Evolutionary conservation across 208 protist species (phyloP).

Genomic region (Leishmania lainsoni): DNA sequence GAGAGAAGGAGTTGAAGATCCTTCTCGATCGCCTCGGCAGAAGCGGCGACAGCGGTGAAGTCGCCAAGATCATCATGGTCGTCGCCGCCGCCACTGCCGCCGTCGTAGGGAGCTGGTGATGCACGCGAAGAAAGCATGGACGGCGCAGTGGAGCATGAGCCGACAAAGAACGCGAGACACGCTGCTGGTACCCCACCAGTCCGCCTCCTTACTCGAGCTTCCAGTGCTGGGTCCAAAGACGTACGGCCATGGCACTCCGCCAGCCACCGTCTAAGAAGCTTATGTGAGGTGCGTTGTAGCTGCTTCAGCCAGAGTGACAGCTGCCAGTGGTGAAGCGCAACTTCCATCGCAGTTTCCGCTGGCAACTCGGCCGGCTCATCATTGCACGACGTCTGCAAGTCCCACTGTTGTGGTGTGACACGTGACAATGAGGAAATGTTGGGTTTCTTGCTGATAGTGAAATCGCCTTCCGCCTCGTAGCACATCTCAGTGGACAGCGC

Average conservation of each 20-base stretch:
- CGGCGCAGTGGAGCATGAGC: background rate
- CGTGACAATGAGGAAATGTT: background rate
- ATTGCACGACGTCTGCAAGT: background rate
- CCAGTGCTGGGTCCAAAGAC: background rate
- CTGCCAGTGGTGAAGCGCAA: slow-evolving; percentile 19
- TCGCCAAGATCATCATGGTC: background rate
- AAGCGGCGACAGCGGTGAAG: background rate
- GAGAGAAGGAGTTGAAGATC: background rate
- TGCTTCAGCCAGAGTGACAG: slow-evolving; percentile 4
- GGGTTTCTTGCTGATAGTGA: background rate
- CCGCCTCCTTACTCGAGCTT: background rate
- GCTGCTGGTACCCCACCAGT: slow-evolving; percentile 4
- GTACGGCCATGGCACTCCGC: background rate
- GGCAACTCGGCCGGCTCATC: background rate
- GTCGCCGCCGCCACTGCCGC: no score
- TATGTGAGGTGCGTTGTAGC: slow-evolving; percentile 9
- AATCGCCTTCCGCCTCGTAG: background rate
- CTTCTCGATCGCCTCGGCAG: background rate
- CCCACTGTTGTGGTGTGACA: background rate
- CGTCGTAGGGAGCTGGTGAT: background rate
- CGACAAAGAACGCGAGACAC: slow-evolving; percentile 10
- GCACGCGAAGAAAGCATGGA: background rate
- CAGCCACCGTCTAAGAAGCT: slow-evolving; percentile 17
- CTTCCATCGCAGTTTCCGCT: slow-evolving; percentile 4
- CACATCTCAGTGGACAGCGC: background rate